Percentiles rank a stretch among this genome's conserved stretches.
Evolutionary conservation across 495 filamentous ascomycete genomes (phyloP).

Genomic region (Xylaria nigripes): DNA sequence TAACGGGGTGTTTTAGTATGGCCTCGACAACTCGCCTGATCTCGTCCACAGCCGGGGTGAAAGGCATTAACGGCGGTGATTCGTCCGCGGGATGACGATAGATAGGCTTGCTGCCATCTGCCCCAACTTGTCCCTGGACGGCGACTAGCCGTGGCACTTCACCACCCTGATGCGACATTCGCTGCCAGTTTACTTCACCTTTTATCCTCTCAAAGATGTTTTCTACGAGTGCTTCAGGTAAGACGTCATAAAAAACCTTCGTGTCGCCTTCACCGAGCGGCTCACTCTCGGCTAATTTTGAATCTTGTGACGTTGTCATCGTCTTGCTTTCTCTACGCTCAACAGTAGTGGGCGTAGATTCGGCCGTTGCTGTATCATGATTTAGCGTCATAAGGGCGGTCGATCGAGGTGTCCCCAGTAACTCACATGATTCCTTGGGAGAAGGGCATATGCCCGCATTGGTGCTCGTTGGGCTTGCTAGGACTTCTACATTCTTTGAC

Average conservation of each 20-base stretch:
- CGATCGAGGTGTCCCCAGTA: background rate
- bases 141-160: conserved; percentile 91
- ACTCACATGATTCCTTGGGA: background rate
- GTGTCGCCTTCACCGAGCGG: conserved; percentile 70
- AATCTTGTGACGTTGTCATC: background rate
- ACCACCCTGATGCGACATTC: conserved; percentile 86
- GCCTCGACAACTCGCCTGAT: conserved; percentile 61
- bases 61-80: conserved; percentile 66
- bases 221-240: conserved; percentile 42
- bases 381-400: background rate
- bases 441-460: background rate
- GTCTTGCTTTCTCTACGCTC: background rate
- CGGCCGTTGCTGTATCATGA: background rate
- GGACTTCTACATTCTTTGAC: background rate
- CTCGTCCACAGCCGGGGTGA: conserved; percentile 60
- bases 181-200: conserved; percentile 77
- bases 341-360: background rate
- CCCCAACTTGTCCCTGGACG: conserved; percentile 65
- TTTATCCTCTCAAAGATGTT: conserved; percentile 62
- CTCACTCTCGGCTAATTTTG: conserved; percentile 11
- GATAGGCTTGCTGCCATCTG: conserved; percentile 74
- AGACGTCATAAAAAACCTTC: conserved; percentile 59
- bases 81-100: conserved; percentile 94
- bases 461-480: background rate
- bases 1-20: conserved; percentile 69